Evolutionary conservation across 176 grass and related monocot species (phyloP).

Genomic region (Carex scoparia): DNA sequence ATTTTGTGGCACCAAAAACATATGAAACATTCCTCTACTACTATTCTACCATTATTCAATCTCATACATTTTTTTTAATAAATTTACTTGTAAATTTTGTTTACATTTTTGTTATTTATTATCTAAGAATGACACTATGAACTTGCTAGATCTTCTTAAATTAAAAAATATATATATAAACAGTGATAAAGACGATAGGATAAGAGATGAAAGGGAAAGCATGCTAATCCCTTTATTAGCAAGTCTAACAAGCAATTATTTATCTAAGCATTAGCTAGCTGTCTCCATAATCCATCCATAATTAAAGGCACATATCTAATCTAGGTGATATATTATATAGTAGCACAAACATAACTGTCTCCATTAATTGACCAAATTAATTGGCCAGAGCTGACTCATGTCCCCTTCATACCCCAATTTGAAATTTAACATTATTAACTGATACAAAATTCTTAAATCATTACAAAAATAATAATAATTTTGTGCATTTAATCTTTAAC

Average conservation of each 20-base stretch:
- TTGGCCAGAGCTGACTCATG: conserved; percentile 1
- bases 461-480: not conserved
- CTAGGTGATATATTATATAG: not conserved
- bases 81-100: not conserved
- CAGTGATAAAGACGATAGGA: not conserved
- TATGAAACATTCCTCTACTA: not conserved
- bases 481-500: not conserved
- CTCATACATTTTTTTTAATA: not conserved
- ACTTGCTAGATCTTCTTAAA: not conserved
- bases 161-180: not conserved
- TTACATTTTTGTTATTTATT: not conserved
- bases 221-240: not conserved
- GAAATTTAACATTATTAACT: not conserved
- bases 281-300: not conserved
- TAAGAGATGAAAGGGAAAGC: conserved; percentile 1
- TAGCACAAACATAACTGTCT: not conserved
- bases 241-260: not conserved
- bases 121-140: not conserved
- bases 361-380: not conserved
- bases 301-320: not conserved
- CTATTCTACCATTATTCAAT: not conserved
- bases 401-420: not conserved
- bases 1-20: no score
- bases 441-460: not conserved
- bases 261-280: conserved; percentile 7